Evolutionary conservation across 2,329 filamentous ascomycete genomes (phyloP), one percentile per base, ranked within the genome.

Genomic region (Akanthomyces muscarius): DNA sequence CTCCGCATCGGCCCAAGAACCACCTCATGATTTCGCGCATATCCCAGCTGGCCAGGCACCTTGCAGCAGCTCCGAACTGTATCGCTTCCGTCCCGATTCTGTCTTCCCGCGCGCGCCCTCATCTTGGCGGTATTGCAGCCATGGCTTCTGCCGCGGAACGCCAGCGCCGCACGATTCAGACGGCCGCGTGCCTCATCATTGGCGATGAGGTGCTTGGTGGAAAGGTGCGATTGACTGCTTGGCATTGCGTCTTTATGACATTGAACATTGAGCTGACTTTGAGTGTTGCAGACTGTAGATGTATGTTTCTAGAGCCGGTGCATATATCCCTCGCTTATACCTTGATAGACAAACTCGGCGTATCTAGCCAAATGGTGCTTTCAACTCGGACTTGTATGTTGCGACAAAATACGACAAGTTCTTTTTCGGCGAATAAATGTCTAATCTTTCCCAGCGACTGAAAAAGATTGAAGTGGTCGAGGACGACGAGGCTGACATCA

Each of bases 191-290:
- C 75, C 78, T 98, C 67, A 92, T 99, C 65, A 98, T 99, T 70
- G 94, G 94, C n/a, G 94, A 98, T 77, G 94, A 97, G 76, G 92
- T 98, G 5, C 82, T 98, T 4, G 93, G 92, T 25, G 94, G 95
- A 70, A 98, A 98, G 89, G 93, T 61, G 33, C 30, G 63, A 28
- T 80, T 71, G 6, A 10, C 21, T 41, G 23, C 28, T 28, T 7
- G 30, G n/a, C 52, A n/a, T 38, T 51, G 14, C 8, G 7, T 10
- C 13, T 13, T 50, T 1, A 4, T 13, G 14, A 5, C 13, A 60
- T 42, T 54, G 42, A 48, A 58, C 21, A 16, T 6, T 21, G 21
- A 41, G 33, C 36, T 62, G 25, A 56, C 47, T 33, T 41, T 44
- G 30, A 10, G n/a, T 6, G 50, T 38, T 25, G 33, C 57, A 77